Base-by-base conservation (phyloP, 2,329 filamentous ascomycete genomes). In the Aulographum hederae region DNA sequence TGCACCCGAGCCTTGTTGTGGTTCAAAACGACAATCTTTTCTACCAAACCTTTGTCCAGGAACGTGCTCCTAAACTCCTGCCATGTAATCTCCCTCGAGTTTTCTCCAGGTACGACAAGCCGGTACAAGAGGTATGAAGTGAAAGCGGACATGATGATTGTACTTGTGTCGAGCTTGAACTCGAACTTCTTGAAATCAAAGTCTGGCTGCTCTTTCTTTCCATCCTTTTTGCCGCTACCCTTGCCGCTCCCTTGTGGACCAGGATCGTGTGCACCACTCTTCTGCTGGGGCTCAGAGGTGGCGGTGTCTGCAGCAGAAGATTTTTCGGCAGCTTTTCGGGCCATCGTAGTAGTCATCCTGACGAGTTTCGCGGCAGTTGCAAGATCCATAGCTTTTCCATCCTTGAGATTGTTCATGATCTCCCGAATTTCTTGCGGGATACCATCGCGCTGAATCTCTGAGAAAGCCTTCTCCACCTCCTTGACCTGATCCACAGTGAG, bases 31-130 rank as follows among this genome's bases (percentile, higher is more conserved):
- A 75, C 74, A 42, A 98, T 67, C 60, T 85, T 94, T 58, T 94
- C 80, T 14, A 98, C 85, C 16, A 98, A 66, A 5, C 89, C 89
- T 63, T 92, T 94, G 57, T 94, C 84, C 37, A 98, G 64, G 63
- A 93, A 95, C 19, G 82, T 89, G 43, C 73, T 85, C 39, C 80
- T 67, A 58, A 98, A 81, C 57, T 98, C 89, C 57, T 98, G 85
- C 81, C 84, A 98, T 34, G 89, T 95, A 36, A 98, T 94, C 50
- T 98, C 86, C 46, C 73, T 64, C 34, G 60, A 63, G 38, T 63
- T 65, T 39, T 78, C 73, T 14, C 67, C 65, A 3, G 74, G 74
- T 36, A 81, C 65, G 34, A 86, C 57, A 39, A 68, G 62, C 34
- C 66, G 60, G 52, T 72, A 76, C 30, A 73, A 49, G 34, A 78